phyloP scores from a whole-genome alignment of 352 stramenopile species.

The Blastocystis sp. region DNA sequence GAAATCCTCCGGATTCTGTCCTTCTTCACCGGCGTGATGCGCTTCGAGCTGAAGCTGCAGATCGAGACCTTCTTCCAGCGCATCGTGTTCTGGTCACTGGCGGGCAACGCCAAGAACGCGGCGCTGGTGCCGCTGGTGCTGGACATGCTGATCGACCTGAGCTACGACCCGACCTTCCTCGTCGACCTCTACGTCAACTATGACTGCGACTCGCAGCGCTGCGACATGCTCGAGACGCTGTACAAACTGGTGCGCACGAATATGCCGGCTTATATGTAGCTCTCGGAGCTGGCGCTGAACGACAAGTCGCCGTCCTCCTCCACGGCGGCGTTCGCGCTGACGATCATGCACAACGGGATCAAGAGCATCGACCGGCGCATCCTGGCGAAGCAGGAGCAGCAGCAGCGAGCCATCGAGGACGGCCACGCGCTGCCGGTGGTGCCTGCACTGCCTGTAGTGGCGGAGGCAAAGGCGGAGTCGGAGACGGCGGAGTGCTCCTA shows the following conservation, averaged over 20 bases:
- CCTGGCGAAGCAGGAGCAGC: constrained; percentile 34
- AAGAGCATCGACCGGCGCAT: constrained; percentile 58
- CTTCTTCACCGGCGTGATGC: constrained; percentile 50
- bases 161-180: constrained; percentile 65
- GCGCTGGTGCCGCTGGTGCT: constrained; percentile 47
- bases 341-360: constrained; percentile 58
- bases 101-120: constrained; percentile 33
- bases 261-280: background rate
- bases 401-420: constrained; percentile 42
- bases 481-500: constrained; percentile 11
- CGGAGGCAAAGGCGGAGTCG: background rate
- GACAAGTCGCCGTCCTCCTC: background rate
- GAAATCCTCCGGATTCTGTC: constrained; percentile 66
- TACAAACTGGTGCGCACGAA: constrained; percentile 40
- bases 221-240: constrained; percentile 68
- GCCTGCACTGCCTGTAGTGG: too few species aligned
- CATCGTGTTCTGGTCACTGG: constrained; percentile 45
- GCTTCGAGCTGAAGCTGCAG: constrained; percentile 59
- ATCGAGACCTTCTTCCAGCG: constrained; percentile 64
- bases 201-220: constrained; percentile 70
- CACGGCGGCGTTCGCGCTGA: background rate
- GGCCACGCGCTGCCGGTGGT: background rate
- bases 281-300: constrained; percentile 55
- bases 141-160: constrained; percentile 68
- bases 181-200: constrained; percentile 71